Base-by-base conservation (phyloP, 1,284 basidiomycete genomes). In the Takashimella koratensis region DNA sequence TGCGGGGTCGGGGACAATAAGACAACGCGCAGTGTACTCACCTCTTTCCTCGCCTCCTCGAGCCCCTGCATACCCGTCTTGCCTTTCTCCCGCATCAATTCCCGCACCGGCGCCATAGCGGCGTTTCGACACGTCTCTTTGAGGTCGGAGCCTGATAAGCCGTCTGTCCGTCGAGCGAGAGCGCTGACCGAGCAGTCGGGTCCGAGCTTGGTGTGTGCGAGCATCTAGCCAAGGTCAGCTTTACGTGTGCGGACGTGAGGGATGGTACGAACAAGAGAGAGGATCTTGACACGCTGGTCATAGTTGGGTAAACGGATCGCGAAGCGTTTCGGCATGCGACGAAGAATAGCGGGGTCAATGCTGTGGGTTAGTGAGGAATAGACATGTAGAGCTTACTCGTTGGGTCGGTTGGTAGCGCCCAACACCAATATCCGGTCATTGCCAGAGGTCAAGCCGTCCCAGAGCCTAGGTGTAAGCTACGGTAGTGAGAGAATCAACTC, bases 251-350 rank as follows among this genome's bases (percentile, higher is more conserved):
- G 24, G 20, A 53, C 49, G 30, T 20, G 49, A 22, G 22, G 20
- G 12, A 27, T 5, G 12, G 42, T 22, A 63, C 80, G 60, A 74
- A 95, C 92, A 56, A 98, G 79, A 1, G 77, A 78, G n/a, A 99
- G 81, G 58, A 98, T 98, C 75, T 90, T 93, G 52, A 84, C 78
- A 26, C 96, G 83, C 69, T 98, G 94, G 13, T 86, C 82, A 4
- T 79, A 71, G 61, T 88, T 86, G 1, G 96, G 96, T 22, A 98
- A 79, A 6, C 84, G 81, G 54, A 99, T 84, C 1, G 90, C 83
- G 72, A 97, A 98, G n/a, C 94, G 87, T 76, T 97, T 98, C 0
- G 96, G 96, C 91, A 99, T 92, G 30, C 95, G 86, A 24, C 95
- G 84, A 4, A 98, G 81, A 66, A 98, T 95, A 21, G 95, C 95